Evolutionary conservation across 1,284 basidiomycete species (phyloP), one percentile per base, ranked within the genome.

Genomic region (Pyrrhoderma lamaoense): DNA sequence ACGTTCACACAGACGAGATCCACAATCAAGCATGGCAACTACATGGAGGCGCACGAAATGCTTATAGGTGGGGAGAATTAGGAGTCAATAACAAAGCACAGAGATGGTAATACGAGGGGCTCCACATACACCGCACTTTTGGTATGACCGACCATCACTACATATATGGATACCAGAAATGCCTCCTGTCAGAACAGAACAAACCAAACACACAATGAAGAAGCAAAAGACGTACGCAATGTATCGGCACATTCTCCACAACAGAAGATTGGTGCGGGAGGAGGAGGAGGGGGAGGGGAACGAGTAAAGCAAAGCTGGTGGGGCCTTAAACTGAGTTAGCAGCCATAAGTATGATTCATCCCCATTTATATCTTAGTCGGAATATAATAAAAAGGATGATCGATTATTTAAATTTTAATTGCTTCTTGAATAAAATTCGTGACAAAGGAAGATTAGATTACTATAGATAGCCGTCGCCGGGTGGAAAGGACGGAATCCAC

Each of bases 1-100:
- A 4, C 49, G 38, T 19, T 55, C 53, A 36, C 53, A 55, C 9
- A 18, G 23, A 9, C 49, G 45, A 14, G 45, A 52, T 8, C 53
- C 45, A 21, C 53, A 55, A 31, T 55, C 53, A 14, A 55, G 25
- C 45, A 55, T 42, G 3, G 53, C 53, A 22, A 55, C 39, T 18
- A 55, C 53, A 25, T 55, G 49, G 8, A 55, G 53, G 13, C 53
- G 49, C 19, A 55, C 53, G 23, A 55, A 55, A 36, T 55, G 53
- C 53, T 55, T 21, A 9, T 42, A 36, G 13, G 21, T 14, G 11
- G 3, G n/a, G 9, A 11, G n/a, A 14, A 42, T 35, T 13, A 47
- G 8, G 16, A 27, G n/a, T n/a, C n/a, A n/a, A n/a, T n/a, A n/a
- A n/a, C n/a, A n/a, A n/a, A n/a, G n/a, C n/a, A n/a, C n/a, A n/a